Conservation (phyloP, 495 filamentous ascomycete species). For the Aspergillus taichungensis region DNA sequence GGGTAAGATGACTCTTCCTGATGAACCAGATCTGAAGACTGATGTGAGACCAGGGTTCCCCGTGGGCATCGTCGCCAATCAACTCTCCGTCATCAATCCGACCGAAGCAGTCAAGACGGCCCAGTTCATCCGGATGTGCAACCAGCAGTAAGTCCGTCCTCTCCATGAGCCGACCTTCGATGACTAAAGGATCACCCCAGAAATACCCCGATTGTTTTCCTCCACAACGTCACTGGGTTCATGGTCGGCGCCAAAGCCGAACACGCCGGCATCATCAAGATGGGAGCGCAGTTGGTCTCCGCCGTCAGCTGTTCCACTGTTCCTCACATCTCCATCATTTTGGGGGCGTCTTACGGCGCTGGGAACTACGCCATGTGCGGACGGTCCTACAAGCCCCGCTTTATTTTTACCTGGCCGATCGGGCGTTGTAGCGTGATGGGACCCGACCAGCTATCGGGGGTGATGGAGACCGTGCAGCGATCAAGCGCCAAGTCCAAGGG, state of each 20-base stretch:
- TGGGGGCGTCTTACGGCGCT: constrained; percentile 27
- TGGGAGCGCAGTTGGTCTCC: constrained; percentile 23
- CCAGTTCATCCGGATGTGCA: constrained; percentile 24
- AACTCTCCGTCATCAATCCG: constrained; percentile 20
- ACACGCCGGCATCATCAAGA: constrained; percentile 24
- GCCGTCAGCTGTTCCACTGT: constrained; percentile 24
- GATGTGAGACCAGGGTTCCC: constrained; percentile 10
- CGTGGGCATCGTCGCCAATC: constrained; percentile 25
- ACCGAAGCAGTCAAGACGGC: constrained; percentile 21
- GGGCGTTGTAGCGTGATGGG: constrained; percentile 29
- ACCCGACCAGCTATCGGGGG: constrained; percentile 20
- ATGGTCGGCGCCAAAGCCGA: constrained; percentile 28
- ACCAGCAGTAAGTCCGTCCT: constrained; percentile 14
- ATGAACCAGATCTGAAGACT: not conserved
- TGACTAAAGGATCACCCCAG: not conserved
- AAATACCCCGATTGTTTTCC: constrained; percentile 21
- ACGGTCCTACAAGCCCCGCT: constrained; percentile 19
- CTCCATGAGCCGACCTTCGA: not conserved
- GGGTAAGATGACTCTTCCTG: constrained; percentile 9
- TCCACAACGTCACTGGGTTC: constrained; percentile 29
- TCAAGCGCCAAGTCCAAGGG: constrained; percentile 16
- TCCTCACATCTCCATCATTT: constrained; percentile 24
- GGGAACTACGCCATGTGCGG: constrained; percentile 32
- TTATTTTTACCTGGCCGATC: constrained; percentile 26
- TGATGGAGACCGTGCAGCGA: constrained; percentile 22